Conservation (phyloP, 257 asterid genomes). For the Lycium ferocissimum region DNA sequence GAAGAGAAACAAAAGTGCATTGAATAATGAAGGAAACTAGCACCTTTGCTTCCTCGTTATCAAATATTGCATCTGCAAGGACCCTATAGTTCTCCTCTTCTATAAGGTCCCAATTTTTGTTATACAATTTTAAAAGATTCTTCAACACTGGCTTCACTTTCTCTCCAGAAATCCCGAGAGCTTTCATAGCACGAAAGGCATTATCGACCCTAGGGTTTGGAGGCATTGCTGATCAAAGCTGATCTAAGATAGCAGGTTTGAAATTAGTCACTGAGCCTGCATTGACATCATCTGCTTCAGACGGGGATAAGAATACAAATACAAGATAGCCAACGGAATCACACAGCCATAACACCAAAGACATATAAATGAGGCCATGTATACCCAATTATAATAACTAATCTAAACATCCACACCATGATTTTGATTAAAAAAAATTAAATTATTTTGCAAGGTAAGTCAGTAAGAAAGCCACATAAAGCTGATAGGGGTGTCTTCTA, state of each 20-base stretch:
- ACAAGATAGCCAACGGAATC: neutral
- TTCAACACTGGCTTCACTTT: constrained; percentile 81
- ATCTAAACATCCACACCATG: neutral
- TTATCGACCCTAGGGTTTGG: constrained; percentile 49
- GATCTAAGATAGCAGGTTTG: constrained; percentile 20
- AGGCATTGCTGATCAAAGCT: constrained; percentile 44
- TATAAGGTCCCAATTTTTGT: constrained; percentile 81
- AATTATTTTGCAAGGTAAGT: constrained; percentile 7
- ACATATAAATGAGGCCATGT: neutral
- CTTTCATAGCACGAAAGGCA: constrained; percentile 80
- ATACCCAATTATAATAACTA: constrained; percentile 14
- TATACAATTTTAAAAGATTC: constrained; percentile 59
- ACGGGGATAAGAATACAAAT: neutral
- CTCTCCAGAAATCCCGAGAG: constrained; percentile 61
- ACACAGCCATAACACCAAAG: constrained; percentile 19
- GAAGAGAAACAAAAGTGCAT: constrained; percentile 17
- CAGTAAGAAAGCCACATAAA: neutral
- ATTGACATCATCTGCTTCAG: constrained; percentile 28
- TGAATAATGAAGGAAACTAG: neutral
- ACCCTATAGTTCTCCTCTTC: constrained; percentile 79
- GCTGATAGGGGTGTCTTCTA: constrained; percentile 2
- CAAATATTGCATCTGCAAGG: constrained; percentile 88
- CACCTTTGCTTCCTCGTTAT: constrained; percentile 64
- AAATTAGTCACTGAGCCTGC: constrained; percentile 23
- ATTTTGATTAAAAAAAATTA: neutral